phyloP scores from a whole-genome alignment of 2,329 filamentous ascomycete genomes.

The Akanthomyces lecanii region DNA sequence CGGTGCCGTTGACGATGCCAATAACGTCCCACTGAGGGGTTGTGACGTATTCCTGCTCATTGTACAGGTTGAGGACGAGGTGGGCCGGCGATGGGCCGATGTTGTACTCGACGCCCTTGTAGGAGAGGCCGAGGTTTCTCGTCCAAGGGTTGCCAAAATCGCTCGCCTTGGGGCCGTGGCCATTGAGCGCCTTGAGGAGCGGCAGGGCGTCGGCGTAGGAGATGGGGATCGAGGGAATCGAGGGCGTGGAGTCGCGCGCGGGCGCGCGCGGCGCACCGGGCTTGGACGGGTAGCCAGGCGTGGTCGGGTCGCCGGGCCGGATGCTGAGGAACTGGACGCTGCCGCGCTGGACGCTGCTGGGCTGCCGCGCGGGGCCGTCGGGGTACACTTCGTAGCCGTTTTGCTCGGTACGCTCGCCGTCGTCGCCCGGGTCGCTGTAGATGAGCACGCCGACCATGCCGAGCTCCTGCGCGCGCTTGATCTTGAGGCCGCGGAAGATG shows the following conservation, averaged over 20 bases:
- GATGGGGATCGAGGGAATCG: conserved; percentile 86
- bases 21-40: conserved; percentile 90
- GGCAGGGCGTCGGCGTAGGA: conserved; percentile 85
- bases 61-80: conserved; percentile 67
- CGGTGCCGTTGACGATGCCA: conserved; percentile 82
- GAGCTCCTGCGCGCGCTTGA: conserved; percentile 86
- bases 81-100: conserved; percentile 75
- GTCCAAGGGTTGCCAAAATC: conserved; percentile 71
- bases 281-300: conserved; percentile 88
- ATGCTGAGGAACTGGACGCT: conserved; percentile 77
- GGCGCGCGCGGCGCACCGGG: conserved; percentile 77
- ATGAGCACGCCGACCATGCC: conserved; percentile 83
- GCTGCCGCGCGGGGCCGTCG: conserved; percentile 79
- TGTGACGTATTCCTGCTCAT: conserved; percentile 76
- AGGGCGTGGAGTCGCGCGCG: conserved; percentile 66
- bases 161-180: conserved; percentile 72
- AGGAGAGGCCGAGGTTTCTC: conserved; percentile 64
- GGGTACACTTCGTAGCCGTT: conserved; percentile 80
- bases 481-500: conserved; percentile 85
- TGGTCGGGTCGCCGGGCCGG: conserved; percentile 74
- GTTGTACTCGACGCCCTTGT: conserved; percentile 80
- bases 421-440: conserved; percentile 86
- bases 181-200: conserved; percentile 84
- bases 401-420: conserved; percentile 73
- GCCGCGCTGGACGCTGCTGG: conserved; percentile 84